Evolutionary conservation across 2,329 filamentous ascomycete species (phyloP), one percentile per base, ranked within the genome.

Genomic region (Stemphylium beticola): DNA sequence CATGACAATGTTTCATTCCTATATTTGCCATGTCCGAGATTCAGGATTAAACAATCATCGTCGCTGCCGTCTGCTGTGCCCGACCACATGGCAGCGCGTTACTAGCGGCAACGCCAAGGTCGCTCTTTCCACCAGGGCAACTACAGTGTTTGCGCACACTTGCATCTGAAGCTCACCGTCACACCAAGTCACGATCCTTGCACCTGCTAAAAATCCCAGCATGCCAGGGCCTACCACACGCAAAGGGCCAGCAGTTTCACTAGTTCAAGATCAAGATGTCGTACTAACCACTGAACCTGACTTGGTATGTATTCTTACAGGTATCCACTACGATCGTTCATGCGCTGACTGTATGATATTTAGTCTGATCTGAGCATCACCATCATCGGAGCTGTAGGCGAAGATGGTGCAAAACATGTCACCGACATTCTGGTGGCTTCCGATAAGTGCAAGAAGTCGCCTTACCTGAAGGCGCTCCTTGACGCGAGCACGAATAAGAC

Each of bases 231-330:
- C 55, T 17, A 20, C 39, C 17, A 4, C 10, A 29, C 36, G 48
- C 29, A 58, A 39, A 15, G 39, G 43, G 7, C 22, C 36, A 9
- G 31, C 47, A 9, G 40, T 58, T 1, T 55, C 52, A 0, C 31
- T 55, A 1, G 52, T 58, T n/a, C 49, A 48, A 38, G 55, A 60
- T 3, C 53, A 53, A 20, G 58, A 61, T 22, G 48, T 61, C 11
- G 42, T 33, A 36, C 44, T 60, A 7, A 54, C 41, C 9, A 50
- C 31, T 18, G 48, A 50, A 34, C 31, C 48, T 1, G 48, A 31
- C 17, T 41, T 49, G 24, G 49, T 45, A 15, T 32, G 34, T 15
- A 6, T 7, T 7, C 6, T 24, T 2, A 7, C 22, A 24, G 22
- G 22, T 24, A 24, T 24, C 22, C 22, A 24, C 22, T 24, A 24